Base-by-base conservation (phyloP, 306 rosid species). In the Cucurbita argyrosperma region DNA sequence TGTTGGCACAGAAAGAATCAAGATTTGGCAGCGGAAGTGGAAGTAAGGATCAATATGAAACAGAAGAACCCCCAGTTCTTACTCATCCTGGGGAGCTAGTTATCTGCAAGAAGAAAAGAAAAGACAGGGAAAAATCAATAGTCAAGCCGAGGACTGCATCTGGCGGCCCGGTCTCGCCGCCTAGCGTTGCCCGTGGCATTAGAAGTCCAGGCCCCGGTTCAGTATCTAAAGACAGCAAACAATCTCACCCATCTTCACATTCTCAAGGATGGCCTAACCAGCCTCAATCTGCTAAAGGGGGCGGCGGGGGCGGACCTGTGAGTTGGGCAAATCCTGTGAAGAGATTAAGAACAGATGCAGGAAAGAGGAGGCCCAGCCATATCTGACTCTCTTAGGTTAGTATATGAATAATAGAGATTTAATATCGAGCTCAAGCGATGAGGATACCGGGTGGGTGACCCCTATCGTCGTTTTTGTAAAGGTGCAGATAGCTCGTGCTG, bases 281-380 rank as follows among this genome's bases (percentile, higher is more conserved):
- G 71, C 81, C 85, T 46, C 93, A 88, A 76, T 80, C 84, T 4
- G 64, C 85, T 26, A 92, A 85, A 70, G 92, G 87, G 71, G 86
- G 35, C 73, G 92, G 87, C 73, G 86, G 87, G 71, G 86, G 88
- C 40, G 86, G 88, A 35, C 84, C 87, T 6, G 87, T 83, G 47
- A 89, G 97, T 42, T 94, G 98, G 98, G 95, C 96, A 40, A 94
- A 88, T 40, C 95, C 97, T 0, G 97, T 89, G 39, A 94, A 94
- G 88, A 84, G 96, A 64, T 72, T 80, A 6, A 90, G 98, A 78
- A 86, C 98, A 10, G 97, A 89, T 88, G 82, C 88, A 11, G 97
- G 97, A 76, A 94, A 94, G 88, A 89, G 98, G 85, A 88, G 97
- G 78, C 97, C 96, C 4, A 90, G 87, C 85, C 98, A 90, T 83